Evolutionary conservation across 228 moss, liverwort and hornwort species (phyloP), one percentile per base, ranked within the genome.

Genomic region (Sphagnum magellanicum): DNA sequence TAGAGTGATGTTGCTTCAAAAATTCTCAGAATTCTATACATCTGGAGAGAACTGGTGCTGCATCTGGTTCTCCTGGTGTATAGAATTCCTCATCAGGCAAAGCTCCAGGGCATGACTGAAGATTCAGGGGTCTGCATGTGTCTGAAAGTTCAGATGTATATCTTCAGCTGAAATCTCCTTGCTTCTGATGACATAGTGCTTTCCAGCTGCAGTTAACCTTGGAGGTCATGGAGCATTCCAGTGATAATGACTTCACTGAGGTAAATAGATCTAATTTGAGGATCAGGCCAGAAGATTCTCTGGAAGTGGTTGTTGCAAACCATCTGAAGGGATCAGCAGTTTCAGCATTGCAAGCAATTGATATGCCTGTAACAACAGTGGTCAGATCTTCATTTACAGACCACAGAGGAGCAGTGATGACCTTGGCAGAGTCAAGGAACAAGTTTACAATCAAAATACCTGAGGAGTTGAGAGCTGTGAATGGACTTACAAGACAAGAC

Each of bases 281-380:
- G 3, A 76, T 49, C 14, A 49, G 50, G 55, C 55, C 59, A 55
- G 53, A 51, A 11, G n/a, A 48, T 49, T 49, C 70, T 46, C 59
- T 62, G 16, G 49, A 51, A 47, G 64, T 68, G 58, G 51, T 60
- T 51, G 49, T 48, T 8, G 17, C 63, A 6, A 70, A 49, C 55
- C 69, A 73, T 68, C 51, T 71, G 61, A 75, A 77, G 50, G 60
- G 64, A 51, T 53, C 52, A 17, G 79, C 79, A 1, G 52, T 82
- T 16, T 66, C 59, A 49, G 82, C 82, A 47, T 71, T 82, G 75
- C 77, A 79, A 68, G 73, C 79, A 6, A 68, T 75, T 60, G 79
- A 80, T 71, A 70, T 72, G 70, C 75, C 86, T 62, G 72, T 79
- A 15, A 71, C 67, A 48, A 17, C 69, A 57, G 60, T 65, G 6